Base-by-base conservation (phyloP, 352 stramenopile species). In the Peronospora destructor region DNA sequence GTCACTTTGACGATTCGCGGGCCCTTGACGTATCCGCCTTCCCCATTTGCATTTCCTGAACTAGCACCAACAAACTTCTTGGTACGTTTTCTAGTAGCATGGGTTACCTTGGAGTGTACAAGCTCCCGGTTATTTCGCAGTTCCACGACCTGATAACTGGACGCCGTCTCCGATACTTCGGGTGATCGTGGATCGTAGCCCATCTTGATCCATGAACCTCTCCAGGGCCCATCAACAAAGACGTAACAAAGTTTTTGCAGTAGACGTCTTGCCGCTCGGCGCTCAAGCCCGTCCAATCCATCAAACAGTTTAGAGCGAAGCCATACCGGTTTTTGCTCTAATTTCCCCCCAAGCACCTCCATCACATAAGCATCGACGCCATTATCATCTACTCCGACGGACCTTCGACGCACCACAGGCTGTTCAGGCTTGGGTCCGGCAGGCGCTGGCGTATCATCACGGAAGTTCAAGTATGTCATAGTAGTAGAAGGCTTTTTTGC, bases 401-500 rank as follows among this genome's bases (percentile, higher is more conserved):
- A 69, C 12, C 72, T 71, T 7, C 65, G 43, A 10, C 78, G 71
- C 13, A 81, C 51, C 0, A 80, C 61, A 11, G 73, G 73, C 14
- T 70, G 64, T 19, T 84, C 71, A 9, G 71, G 67, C 25, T 74
- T 72, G 0, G 76, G 67, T 25, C 59, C 72, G 5, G 59, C 63
- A 14, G 80, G 80, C 21, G 75, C 76, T 0, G 64, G 46, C 7
- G 60, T 66, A 28, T 85, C 66, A 45, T 87, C 75, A 45, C 85
- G 76, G 60, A 89, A 89, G 32, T 88, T 89, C 38, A 87, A 56
- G 54, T 87, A 90, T 42, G 74, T 85, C 64, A 86, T 85, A 13
- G 75, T 84, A 37, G 52, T 85, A n/a, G 76, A 83, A 30, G 66
- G 52, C 47, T 85, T 85, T 63, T 85, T 87, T 35, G 64, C 63